Evolutionary conservation across 2,329 filamentous ascomycete genomes (phyloP), one percentile per base, ranked within the genome.

Genomic region (Cordyceps militaris): DNA sequence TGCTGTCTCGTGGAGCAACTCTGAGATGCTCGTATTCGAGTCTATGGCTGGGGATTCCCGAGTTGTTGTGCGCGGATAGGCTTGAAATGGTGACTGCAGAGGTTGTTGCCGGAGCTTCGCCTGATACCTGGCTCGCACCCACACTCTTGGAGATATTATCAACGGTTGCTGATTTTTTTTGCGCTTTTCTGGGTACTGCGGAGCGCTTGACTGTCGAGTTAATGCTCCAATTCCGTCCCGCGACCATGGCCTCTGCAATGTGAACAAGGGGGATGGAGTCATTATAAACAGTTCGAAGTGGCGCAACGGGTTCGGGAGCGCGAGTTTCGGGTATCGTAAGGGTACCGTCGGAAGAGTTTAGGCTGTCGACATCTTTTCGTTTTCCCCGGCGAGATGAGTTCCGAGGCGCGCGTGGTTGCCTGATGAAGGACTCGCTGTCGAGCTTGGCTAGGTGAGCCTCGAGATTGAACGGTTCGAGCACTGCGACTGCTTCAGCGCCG

Each of bases 341-440:
- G 5, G 28, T 6, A n/a, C 21, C 9, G 42, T 11, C 10, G 3
- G 28, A 28, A 16, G 7, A 23, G 16, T 16, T 44, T 9, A 19
- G 19, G 11, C 16, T 34, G 9, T 43, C 47, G 30, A 23, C 11
- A 11, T 16, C 19, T 32, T 19, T 36, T 48, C 64, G 64, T 48
- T 65, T 63, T 10, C 63, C 66, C 4, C 69, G 69, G 49, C 70
- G 69, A 23, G 66, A 57, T 16, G 64, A 62, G n/a, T 62, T 68
- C 40, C 59, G 65, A 16, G 63, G 60, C 11, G 50, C 21, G 61
- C 11, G 60, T 26, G 56, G 59, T 19, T 56, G 62, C 46, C 46
- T 47, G 23, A 62, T 48, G n/a, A 67, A 46, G 46, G 67, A 63
- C 56, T 67, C 64, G n/a, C 63, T 63, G 14, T 65, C 62, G 21